Percentiles rank a stretch among this genome's conserved stretches.
phyloP scores from a whole-genome alignment of 2,329 filamentous ascomycete genomes.

The Endoconidiophora laricicola region DNA sequence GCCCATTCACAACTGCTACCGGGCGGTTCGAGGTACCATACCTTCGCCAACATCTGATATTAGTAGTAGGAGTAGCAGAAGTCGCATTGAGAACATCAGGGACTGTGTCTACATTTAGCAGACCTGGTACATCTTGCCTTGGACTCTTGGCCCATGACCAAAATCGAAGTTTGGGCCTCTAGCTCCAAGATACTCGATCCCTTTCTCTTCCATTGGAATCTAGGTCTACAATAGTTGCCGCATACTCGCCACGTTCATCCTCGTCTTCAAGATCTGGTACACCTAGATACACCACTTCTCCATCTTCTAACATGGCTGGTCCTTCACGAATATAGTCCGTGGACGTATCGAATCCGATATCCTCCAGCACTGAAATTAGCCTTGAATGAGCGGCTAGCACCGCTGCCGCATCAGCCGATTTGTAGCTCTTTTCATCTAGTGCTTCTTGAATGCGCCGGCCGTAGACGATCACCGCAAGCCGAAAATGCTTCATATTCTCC shows the following conservation, averaged over 20 bases:
- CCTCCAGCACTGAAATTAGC: conserved; percentile 29
- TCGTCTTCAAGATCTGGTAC: conserved; percentile 35
- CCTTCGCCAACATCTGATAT: too few species aligned
- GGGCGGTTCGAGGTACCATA: too few species aligned
- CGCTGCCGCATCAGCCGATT: conserved; percentile 22
- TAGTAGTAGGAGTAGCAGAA: too few species aligned
- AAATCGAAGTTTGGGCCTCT: neutral
- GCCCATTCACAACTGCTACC: too few species aligned
- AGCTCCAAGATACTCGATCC: conserved; percentile 33
- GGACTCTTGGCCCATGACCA: too few species aligned
- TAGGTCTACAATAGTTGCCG: conserved; percentile 35
- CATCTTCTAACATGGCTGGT: conserved; percentile 34
- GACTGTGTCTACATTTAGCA: too few species aligned
- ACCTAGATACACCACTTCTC: conserved; percentile 31
- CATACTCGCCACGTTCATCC: conserved; percentile 36
- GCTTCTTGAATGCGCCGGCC: conserved; percentile 35
- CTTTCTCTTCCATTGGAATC: conserved; percentile 35
- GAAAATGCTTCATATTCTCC: conserved; percentile 22
- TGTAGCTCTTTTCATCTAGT: conserved; percentile 18
- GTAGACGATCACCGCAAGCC: conserved; percentile 34
- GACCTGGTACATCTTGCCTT: too few species aligned
- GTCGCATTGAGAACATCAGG: too few species aligned
- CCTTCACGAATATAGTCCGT: conserved; percentile 32
- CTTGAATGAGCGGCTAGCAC: conserved; percentile 32
- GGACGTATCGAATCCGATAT: conserved; percentile 38